phyloP scores from a whole-genome alignment of 352 stramenopile genomes.

The Saprolegnia parasitica region DNA sequence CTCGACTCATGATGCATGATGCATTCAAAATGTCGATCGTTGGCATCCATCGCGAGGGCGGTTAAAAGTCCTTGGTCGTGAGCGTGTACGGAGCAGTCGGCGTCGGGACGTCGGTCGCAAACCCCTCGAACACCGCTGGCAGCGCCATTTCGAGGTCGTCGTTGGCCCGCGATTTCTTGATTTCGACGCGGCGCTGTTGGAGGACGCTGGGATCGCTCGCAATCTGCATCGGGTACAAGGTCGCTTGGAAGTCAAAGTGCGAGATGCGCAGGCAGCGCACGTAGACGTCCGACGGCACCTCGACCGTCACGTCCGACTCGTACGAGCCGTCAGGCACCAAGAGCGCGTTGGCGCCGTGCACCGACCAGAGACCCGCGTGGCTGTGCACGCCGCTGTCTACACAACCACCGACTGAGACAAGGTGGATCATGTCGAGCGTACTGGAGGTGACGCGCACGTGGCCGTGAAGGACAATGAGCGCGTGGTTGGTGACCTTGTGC shows the following conservation, averaged over 20 bases:
- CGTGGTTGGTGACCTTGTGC: constrained; percentile 14
- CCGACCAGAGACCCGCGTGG: constrained; percentile 18
- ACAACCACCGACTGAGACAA: not conserved
- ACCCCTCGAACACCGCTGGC: not conserved
- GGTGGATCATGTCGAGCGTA: not conserved
- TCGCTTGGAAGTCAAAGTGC: constrained; percentile 26
- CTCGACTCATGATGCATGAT: too few species aligned
- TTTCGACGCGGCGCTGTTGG: constrained; percentile 14
- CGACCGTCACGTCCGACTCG: constrained; percentile 25
- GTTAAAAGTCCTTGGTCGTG: not conserved
- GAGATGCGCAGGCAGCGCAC: constrained; percentile 16
- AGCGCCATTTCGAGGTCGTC: constrained; percentile 8
- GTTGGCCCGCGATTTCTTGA: constrained; percentile 9
- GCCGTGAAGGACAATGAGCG: constrained; percentile 9
- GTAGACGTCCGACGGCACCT: constrained; percentile 12
- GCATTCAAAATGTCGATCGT: too few species aligned
- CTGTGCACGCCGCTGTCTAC: not conserved
- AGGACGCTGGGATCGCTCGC: constrained; percentile 8
- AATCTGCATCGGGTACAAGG: constrained; percentile 27
- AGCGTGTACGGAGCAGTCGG: constrained; percentile 19
- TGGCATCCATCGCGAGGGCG: too few species aligned
- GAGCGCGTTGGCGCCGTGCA: constrained; percentile 5
- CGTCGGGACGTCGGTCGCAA: constrained; percentile 7
- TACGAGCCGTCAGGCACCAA: constrained; percentile 10
- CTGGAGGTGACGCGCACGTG: not conserved